These are phyloP conservation scores for Aspergillus sp. DNA, from an alignment of 2,329 filamentous ascomycete genomes.

Conservation along the genomic window DNA sequence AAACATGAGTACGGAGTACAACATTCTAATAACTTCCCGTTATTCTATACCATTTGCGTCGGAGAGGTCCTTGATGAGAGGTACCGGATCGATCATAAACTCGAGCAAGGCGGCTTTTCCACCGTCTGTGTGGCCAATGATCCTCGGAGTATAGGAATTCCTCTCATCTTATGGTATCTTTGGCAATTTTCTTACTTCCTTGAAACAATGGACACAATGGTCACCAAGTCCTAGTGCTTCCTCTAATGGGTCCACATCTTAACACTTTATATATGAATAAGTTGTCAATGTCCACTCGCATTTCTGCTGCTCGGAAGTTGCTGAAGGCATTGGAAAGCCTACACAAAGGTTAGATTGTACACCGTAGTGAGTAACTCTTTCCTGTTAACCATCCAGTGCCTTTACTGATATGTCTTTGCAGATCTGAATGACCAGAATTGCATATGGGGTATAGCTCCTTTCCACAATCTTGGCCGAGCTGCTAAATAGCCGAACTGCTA, in stretches of 20 bases:
- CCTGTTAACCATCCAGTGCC: not conserved
- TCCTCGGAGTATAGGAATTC: conserved; percentile 9
- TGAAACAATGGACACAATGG: conserved; percentile 7
- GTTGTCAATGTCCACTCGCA: conserved; percentile 15
- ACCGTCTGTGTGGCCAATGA: conserved; percentile 22
- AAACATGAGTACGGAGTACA: no score
- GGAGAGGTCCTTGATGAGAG: conserved; percentile 15
- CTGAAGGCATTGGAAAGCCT: conserved; percentile 16
- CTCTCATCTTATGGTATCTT: conserved; percentile 15
- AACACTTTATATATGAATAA: conserved; percentile 3
- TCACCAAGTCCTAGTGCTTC: conserved; percentile 13
- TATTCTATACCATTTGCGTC: conserved; percentile 11
- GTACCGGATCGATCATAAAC: conserved; percentile 19
- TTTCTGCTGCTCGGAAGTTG: conserved; percentile 22
- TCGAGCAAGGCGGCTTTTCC: conserved; percentile 16
- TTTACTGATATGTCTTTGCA: conserved; percentile 10
- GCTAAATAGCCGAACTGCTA: conserved; percentile 20
- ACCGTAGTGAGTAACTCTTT: conserved; percentile 15
- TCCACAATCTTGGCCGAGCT: conserved; percentile 14
- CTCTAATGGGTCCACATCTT: conserved; percentile 12
- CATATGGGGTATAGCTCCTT: conserved; percentile 20
- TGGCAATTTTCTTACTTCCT: conserved; percentile 12
- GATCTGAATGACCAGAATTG: conserved; percentile 21
- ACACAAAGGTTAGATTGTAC: conserved; percentile 20
- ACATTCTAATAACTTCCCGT: no score